Conservation (phyloP, 2,329 filamentous ascomycete genomes). For the Rhynchosporium graminicola region DNA sequence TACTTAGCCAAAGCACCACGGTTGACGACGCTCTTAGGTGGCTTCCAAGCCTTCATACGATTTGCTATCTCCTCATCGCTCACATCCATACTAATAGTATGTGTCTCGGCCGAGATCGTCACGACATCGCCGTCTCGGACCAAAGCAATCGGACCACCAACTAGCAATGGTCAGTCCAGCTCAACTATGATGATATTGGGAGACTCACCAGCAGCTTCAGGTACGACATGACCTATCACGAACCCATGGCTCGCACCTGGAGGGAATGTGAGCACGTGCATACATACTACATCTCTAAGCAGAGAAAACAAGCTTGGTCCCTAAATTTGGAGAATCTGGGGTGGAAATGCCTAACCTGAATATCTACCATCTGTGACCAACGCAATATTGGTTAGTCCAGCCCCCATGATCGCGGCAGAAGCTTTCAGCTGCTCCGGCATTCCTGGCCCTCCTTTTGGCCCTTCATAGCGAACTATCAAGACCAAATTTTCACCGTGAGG, state of each 20-base stretch:
- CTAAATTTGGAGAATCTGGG: too few species aligned
- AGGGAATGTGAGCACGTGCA: too few species aligned
- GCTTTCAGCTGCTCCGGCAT: constrained; percentile 96
- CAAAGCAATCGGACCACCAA: constrained; percentile 84
- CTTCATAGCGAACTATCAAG: constrained; percentile 89
- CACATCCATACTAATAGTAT: constrained; percentile 66
- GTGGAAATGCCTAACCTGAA: constrained; percentile 52
- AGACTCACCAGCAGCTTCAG: constrained; percentile 67
- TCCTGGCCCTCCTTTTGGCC: constrained; percentile 87
- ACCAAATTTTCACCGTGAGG: constrained; percentile 80
- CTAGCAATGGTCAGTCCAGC: constrained; percentile 37
- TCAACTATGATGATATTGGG: too few species aligned
- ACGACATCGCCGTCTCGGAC: constrained; percentile 79
- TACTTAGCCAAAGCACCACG: constrained; percentile 91
- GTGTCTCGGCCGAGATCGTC: constrained; percentile 81
- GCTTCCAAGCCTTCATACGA: constrained; percentile 67
- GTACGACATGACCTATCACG: constrained; percentile 90
- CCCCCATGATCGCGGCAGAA: constrained; percentile 88
- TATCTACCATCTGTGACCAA: constrained; percentile 93
- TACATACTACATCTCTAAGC: too few species aligned
- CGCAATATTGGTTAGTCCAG: constrained; percentile 81
- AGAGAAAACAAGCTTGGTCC: too few species aligned
- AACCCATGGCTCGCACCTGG: constrained; percentile 76
- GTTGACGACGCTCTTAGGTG: constrained; percentile 71
- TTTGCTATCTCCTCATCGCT: constrained; percentile 69